Percentiles rank a stretch among this genome's conserved stretches.
Evolutionary conservation across 345 rosid genomes (phyloP).

Genomic region (Brassica carinata): DNA sequence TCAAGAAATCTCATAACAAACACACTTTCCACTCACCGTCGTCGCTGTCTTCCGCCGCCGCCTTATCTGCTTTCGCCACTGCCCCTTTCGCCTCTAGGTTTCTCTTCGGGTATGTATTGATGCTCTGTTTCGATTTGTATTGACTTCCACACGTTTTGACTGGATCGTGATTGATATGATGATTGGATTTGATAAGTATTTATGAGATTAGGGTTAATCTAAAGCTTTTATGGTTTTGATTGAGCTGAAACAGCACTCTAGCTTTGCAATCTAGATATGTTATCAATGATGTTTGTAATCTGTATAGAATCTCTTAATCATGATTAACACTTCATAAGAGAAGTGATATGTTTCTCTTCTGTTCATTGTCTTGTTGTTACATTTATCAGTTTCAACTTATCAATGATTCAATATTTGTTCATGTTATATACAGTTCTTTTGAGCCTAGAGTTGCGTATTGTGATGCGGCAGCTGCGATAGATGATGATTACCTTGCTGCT

Average conservation of each 20-base stretch:
- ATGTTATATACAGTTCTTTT: conserved; percentile 47
- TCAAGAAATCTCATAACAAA: conserved; percentile 65
- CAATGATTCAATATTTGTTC: conserved; percentile 18
- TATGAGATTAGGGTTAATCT: conserved; percentile 13
- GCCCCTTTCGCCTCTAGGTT: conserved; percentile 80
- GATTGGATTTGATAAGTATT: conserved; percentile 13
- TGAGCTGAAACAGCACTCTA: background rate
- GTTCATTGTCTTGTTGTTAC: conserved; percentile 1
- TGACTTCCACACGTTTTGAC: conserved; percentile 13
- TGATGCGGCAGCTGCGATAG: conserved; percentile 73
- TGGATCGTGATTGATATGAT: conserved; percentile 10
- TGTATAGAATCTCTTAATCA: background rate
- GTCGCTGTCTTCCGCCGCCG: conserved; percentile 53
- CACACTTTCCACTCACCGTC: conserved; percentile 58
- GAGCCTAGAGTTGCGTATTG: conserved; percentile 75
- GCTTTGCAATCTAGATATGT: background rate
- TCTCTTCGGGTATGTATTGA: conserved; percentile 66
- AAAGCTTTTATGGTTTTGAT: background rate
- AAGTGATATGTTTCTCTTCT: background rate
- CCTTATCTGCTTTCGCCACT: conserved; percentile 59
- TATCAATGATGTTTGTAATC: background rate
- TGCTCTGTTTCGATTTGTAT: conserved; percentile 28
- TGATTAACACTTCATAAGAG: too few relatives aligned
- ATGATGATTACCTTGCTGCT: conserved; percentile 58
- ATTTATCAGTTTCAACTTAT: background rate